Conservation (phyloP, 2,329 filamentous ascomycete genomes). For the Teratosphaeria pseudoeucalypti region DNA sequence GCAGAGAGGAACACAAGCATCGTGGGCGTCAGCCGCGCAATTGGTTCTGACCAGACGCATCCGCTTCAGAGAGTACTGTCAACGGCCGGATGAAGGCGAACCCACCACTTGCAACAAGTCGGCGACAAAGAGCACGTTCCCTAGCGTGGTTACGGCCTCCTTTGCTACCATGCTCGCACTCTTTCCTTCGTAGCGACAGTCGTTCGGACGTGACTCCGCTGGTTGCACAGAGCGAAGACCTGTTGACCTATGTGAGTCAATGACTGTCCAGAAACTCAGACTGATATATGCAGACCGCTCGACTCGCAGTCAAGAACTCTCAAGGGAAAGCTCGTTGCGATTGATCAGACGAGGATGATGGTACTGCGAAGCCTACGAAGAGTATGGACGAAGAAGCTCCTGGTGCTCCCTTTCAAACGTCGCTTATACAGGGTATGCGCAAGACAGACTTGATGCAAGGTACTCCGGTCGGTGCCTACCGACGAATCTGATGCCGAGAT, state of each 20-base stretch:
- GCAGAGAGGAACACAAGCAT: neutral
- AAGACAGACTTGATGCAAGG: neutral
- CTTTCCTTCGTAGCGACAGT: too few species aligned
- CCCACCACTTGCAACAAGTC: too few species aligned
- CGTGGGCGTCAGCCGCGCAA: neutral
- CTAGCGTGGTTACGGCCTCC: too few species aligned
- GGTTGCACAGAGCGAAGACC: neutral
- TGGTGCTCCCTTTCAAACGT: neutral
- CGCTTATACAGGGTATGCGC: neutral
- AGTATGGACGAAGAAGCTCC: neutral
- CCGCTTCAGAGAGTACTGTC: neutral
- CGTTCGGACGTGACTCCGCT: too few species aligned
- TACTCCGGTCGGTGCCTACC: neutral
- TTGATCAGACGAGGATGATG: neutral
- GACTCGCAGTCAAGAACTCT: neutral
- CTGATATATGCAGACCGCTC: neutral
- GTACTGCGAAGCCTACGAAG: neutral
- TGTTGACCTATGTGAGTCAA: neutral
- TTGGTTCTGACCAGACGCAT: too few species aligned
- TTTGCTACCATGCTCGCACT: too few species aligned
- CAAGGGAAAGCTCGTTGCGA: neutral
- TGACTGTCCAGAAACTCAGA: neutral
- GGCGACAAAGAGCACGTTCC: too few species aligned
- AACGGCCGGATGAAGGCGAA: too few species aligned
- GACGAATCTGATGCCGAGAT: neutral